These are phyloP conservation scores for Hirsutella minnesotensis DNA, from an alignment of 2,329 filamentous ascomycete genomes.

Conservation along the genomic window DNA sequence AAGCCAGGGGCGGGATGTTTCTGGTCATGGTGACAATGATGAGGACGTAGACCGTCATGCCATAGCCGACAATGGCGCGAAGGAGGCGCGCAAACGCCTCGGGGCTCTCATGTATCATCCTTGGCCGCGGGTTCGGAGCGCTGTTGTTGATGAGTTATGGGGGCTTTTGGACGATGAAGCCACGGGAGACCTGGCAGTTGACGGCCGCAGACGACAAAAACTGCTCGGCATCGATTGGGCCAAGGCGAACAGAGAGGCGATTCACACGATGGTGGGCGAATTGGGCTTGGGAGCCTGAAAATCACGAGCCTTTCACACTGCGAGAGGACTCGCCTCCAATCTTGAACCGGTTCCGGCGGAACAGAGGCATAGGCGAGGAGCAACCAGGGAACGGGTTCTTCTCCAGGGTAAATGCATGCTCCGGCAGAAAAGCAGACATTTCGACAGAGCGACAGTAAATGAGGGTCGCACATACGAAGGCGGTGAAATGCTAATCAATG, in stretches of 20 bases:
- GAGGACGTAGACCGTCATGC: neutral
- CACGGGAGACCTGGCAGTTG: neutral
- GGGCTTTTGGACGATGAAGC: slow-evolving; percentile 18
- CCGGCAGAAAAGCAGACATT: too few relatives aligned
- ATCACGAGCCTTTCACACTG: too few relatives aligned
- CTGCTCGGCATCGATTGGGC: slow-evolving; percentile 47
- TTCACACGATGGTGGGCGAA: slow-evolving; percentile 29
- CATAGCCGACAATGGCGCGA: slow-evolving; percentile 21
- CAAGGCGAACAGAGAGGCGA: slow-evolving; percentile 33
- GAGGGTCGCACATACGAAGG: too few relatives aligned
- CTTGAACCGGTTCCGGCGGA: too few relatives aligned
- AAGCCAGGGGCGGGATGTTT: too few relatives aligned
- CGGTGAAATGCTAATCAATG: too few relatives aligned
- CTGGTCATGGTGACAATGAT: too few relatives aligned
- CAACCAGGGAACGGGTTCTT: too few relatives aligned
- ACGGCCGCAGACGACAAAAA: slow-evolving; percentile 8
- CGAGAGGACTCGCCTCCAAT: too few relatives aligned
- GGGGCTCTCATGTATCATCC: slow-evolving; percentile 66
- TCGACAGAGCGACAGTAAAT: too few relatives aligned
- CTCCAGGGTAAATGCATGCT: too few relatives aligned
- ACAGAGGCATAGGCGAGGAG: too few relatives aligned
- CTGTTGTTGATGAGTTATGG: slow-evolving; percentile 51
- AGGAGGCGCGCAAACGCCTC: slow-evolving; percentile 54
- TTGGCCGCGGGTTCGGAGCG: slow-evolving; percentile 59
- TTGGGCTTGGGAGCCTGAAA: slow-evolving; percentile 12